Evolutionary conservation across 345 rosid species (phyloP).

Genomic region (Rubroshorea leprosula): DNA sequence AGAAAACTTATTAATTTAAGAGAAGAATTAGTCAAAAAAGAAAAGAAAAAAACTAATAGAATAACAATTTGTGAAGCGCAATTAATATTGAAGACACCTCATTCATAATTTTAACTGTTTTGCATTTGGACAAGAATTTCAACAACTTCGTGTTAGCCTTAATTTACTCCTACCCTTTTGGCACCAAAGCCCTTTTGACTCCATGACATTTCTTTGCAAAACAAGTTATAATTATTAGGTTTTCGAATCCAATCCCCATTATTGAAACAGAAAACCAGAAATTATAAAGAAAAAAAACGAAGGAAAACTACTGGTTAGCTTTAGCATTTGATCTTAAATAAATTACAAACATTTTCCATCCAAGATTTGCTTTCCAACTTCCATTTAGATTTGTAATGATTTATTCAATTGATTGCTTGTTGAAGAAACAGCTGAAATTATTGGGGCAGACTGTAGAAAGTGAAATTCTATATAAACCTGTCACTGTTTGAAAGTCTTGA

Average conservation of each 20-base stretch:
- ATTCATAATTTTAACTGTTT: too few relatives aligned
- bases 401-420: background rate
- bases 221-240: too few relatives aligned
- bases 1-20: too few relatives aligned
- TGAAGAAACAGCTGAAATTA: background rate
- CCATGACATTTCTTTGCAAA: background rate
- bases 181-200: background rate
- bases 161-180: background rate
- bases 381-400: background rate
- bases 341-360: background rate
- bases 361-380: background rate
- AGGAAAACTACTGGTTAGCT: too few relatives aligned
- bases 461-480: background rate
- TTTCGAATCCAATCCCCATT: background rate
- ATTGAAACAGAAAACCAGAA: background rate
- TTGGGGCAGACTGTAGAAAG: background rate
- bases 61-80: too few relatives aligned
- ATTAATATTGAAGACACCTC: too few relatives aligned
- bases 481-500: background rate
- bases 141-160: too few relatives aligned
- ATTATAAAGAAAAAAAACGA: too few relatives aligned
- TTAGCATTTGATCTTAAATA: too few relatives aligned
- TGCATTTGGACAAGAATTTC: too few relatives aligned
- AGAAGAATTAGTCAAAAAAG: too few relatives aligned
- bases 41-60: too few relatives aligned